Conservation (phyloP, 2,329 filamentous ascomycete species). For the Sordariomycetes sp. region DNA sequence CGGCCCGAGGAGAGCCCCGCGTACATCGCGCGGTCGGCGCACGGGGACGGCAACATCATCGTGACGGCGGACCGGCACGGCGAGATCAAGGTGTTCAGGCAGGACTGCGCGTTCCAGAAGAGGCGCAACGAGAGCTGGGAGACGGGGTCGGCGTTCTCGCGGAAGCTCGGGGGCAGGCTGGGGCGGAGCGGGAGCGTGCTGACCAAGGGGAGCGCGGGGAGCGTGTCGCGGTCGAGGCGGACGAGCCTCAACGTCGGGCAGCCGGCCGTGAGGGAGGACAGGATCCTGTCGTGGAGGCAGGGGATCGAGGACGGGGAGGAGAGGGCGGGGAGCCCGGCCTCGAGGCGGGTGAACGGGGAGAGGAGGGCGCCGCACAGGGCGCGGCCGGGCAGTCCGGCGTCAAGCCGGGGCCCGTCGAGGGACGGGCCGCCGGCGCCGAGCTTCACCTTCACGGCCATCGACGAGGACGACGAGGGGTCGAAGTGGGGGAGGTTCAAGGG, state of each 20-base stretch:
- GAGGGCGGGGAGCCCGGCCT: slow-evolving; percentile 24
- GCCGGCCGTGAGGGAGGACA: slow-evolving; percentile 35
- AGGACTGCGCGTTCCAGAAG: slow-evolving; percentile 82
- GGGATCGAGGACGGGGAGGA: slow-evolving; percentile 33
- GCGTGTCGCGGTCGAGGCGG: slow-evolving; percentile 34
- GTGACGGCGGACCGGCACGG: slow-evolving; percentile 84
- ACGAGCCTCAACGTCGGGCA: slow-evolving; percentile 31
- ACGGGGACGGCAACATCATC: slow-evolving; percentile 79
- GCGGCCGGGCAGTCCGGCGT: slow-evolving; percentile 24
- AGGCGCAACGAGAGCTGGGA: slow-evolving; percentile 71
- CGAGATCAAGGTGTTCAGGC: slow-evolving; percentile 85
- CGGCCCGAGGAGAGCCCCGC: slow-evolving; percentile 60
- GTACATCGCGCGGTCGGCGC: slow-evolving; percentile 65
- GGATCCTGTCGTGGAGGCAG: slow-evolving; percentile 83
- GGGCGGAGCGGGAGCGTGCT: slow-evolving; percentile 45
- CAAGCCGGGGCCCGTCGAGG: slow-evolving; percentile 16
- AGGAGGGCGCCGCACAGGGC: slow-evolving; percentile 31
- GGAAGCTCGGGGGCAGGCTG: slow-evolving; percentile 51
- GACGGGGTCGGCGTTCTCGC: slow-evolving; percentile 64
- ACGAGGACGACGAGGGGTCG: slow-evolving; percentile 31
- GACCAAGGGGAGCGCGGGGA: slow-evolving; percentile 40
- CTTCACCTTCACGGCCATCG: slow-evolving; percentile 36
- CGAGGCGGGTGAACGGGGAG: slow-evolving; percentile 27
- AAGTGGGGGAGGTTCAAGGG: slow-evolving; percentile 17
- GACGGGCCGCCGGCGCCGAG: slow-evolving; percentile 34